Conservation (phyloP, 495 filamentous ascomycete species). For the Saxispiralis lemnorum region DNA sequence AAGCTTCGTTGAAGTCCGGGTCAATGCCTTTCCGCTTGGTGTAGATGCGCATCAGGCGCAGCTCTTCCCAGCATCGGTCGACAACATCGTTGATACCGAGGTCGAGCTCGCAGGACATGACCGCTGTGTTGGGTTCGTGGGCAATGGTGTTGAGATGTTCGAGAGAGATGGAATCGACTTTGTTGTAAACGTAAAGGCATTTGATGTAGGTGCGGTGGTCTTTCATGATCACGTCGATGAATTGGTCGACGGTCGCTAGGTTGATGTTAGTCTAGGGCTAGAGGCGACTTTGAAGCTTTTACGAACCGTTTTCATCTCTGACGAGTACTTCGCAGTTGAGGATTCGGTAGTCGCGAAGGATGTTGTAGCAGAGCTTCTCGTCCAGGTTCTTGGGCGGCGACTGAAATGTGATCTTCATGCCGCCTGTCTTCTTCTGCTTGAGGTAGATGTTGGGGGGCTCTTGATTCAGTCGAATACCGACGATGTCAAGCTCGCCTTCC, state of each 20-base stretch:
- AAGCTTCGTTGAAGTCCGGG: slow-evolving; percentile 77
- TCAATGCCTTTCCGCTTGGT: slow-evolving; percentile 88
- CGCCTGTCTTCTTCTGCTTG: slow-evolving; percentile 92
- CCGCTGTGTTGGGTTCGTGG: slow-evolving; percentile 77
- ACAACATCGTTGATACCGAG: slow-evolving; percentile 93
- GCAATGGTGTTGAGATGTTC: slow-evolving; percentile 86
- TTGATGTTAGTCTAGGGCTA: not conserved
- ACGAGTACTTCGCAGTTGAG: slow-evolving; percentile 94
- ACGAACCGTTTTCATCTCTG: slow-evolving; percentile 68
- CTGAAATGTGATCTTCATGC: slow-evolving; percentile 96
- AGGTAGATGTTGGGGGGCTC: slow-evolving; percentile 98
- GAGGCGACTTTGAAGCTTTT: not conserved
- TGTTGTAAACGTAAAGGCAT: slow-evolving; percentile 98
- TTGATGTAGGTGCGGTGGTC: slow-evolving; percentile 96
- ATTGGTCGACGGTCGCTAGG: slow-evolving; percentile 81
- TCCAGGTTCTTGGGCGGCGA: slow-evolving; percentile 74
- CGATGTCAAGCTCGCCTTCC: slow-evolving; percentile 86
- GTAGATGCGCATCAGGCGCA: slow-evolving; percentile 81
- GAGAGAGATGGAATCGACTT: slow-evolving; percentile 88
- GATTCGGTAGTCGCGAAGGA: slow-evolving; percentile 94
- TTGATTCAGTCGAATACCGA: slow-evolving; percentile 85
- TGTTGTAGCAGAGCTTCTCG: slow-evolving; percentile 94
- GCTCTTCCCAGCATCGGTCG: slow-evolving; percentile 87
- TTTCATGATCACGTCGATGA: slow-evolving; percentile 99
- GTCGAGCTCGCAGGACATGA: slow-evolving; percentile 97